Base-by-base conservation (phyloP, 75 land plant genomes). In the Cupressus sempervirens region DNA sequence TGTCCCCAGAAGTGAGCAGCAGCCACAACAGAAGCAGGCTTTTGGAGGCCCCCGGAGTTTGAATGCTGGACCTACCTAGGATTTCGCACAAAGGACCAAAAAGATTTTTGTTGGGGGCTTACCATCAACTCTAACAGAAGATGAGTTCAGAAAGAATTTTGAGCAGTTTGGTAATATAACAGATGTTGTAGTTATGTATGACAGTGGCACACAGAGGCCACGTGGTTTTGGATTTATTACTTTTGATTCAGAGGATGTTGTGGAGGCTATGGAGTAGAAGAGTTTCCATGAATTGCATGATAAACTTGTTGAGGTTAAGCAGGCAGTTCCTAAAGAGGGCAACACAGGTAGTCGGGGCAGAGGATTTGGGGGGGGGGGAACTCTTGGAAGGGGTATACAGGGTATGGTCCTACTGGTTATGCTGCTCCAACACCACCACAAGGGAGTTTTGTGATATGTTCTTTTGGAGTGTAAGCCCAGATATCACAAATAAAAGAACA, bases 171-270 rank as follows among this genome's bases (percentile, higher is more conserved):
- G 98, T 40, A 87, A 83, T 67, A 93, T 96, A 38, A 96, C 91
- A 65, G 98, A 96, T 90, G 98, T 92, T 83, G 98, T 96, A 12
- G 91, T 96, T 45, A 96, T 96, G 98, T 93, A 94, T 84, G 98
- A 94, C 82, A 93, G 91, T 86, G 87, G 83, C 52, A 95, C 97
- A 13, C 93, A 94, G 72, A 88, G 97, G 54, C 96, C 97, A 46
- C 90, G 98, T 38, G 98, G 98, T n/a, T 94, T 96, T 91, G 98
- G 98, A 29, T 96, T 94, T 84, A 91, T 95, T 67, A 91, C 96
- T 7, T 96, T 96, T 86, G 98, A 96, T 79, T 82, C 93, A 50
- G 98, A 96, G 79, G 98, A 96, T 83, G 96, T 93, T 36, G 98
- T 94, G 83, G 94, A 94, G 83, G 91, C 84, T 45, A 96, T 93